Evolutionary conservation across 352 stramenopile genomes (phyloP).

Genomic region (Halophytophthora polymorphica): DNA sequence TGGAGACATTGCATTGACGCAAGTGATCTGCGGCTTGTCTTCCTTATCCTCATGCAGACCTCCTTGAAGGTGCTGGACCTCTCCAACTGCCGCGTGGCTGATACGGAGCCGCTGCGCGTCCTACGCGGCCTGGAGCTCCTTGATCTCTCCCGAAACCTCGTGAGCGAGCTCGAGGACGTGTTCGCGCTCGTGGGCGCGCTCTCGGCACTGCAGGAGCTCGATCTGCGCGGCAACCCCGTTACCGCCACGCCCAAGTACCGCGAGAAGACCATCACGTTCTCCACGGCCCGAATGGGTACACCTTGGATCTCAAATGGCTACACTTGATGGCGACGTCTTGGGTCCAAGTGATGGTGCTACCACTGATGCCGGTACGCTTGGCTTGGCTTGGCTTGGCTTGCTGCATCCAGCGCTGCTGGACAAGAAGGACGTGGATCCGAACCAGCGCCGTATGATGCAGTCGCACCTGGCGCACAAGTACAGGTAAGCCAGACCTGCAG

Average conservation of each 20-base stretch:
- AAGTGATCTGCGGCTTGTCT: neutral
- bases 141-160: constrained; percentile 62
- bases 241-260: constrained; percentile 53
- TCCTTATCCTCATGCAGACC: constrained; percentile 19
- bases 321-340: neutral
- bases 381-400: neutral
- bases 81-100: constrained; percentile 46
- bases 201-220: constrained; percentile 45
- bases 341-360: neutral
- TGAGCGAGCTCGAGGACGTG: constrained; percentile 64
- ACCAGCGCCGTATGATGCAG: constrained; percentile 79
- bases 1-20: neutral
- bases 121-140: constrained; percentile 53
- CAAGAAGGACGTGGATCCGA: constrained; percentile 69
- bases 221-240: constrained; percentile 61
- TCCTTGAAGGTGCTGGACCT: constrained; percentile 64
- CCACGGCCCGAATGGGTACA: constrained; percentile 46
- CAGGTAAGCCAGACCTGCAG: too few relatives aligned
- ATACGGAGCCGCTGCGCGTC: constrained; percentile 20
- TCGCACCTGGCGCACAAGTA: constrained; percentile 75
- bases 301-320: neutral
- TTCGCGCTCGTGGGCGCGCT: constrained; percentile 54
- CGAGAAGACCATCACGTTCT: constrained; percentile 76
- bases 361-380: neutral
- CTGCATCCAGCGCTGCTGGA: constrained; percentile 45